Base-by-base conservation (phyloP, 441 rosid species). In the Pelargonium myrrhifolium region DNA sequence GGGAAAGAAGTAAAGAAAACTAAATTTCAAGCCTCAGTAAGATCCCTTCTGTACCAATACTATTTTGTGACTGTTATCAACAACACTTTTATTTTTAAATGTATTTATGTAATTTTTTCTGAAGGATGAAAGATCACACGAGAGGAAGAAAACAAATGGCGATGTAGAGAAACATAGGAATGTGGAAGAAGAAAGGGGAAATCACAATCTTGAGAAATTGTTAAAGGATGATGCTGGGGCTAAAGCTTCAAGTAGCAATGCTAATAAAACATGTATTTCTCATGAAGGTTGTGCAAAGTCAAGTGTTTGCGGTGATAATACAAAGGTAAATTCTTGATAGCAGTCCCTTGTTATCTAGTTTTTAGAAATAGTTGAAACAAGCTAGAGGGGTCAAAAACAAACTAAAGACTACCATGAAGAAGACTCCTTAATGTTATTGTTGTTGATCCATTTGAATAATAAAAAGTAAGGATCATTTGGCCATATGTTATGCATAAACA, bases 241-340 rank as follows among this genome's bases (percentile, higher is more conserved):
- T 45, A 56, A 31, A 70, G 73, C 63, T 68, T 78, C 78, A 72
- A 71, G 72, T 59, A 70, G 66, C 77, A 79, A 71, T 66, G 55
- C 74, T 61, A 68, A 67, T 74, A 78, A 81, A 39, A 74, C 74
- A 37, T 74, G 72, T 68, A 71, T 62, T 61, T 68, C 66, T 69
- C 39, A 68, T 71, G 82, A 83, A 76, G 78, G 70, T 67, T 42
- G 20, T 65, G 64, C 49, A 15, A 66, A 45, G 0, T 70, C 76
- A 40, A 64, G 55, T 14, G 58, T 65, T 66, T 71, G 60, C 69
- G 72, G 62, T 31, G 77, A 77, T 80, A 79, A 74, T 68, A 65
- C 75, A 60, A 79, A 86, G 97, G 98, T 89, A 89, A 56, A 66
- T 58, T 24, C 74, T 47, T 63, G 35, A 37, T 47, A 65, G 59